Evolutionary conservation across 495 filamentous ascomycete species (phyloP), one percentile per base, ranked within the genome.

Genomic region (Pseudomonodictys pantanalensis): DNA sequence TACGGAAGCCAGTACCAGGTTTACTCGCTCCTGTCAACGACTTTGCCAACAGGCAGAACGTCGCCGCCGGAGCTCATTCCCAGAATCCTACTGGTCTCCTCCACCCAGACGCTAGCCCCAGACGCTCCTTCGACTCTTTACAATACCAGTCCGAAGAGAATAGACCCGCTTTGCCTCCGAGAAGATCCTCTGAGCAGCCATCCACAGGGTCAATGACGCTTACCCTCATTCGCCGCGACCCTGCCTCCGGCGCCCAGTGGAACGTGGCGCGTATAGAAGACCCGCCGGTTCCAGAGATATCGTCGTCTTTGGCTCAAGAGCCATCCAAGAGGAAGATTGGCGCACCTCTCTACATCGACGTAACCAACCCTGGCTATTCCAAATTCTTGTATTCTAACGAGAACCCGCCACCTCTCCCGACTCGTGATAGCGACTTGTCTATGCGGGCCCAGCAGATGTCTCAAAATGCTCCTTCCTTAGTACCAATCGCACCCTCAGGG

Each of bases 211-310:
- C 55, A 2, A 52, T 51, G 9, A 83, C 84, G n/a, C 80, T 97
- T 28, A 95, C 88, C 0, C 74, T 98, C 11, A 96, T 98, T 51
- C 87, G 93, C 12, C 87, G 93, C 30, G 90, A 97, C 72, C 87
- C 90, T 2, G 76, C 82, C 1, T 86, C 86, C 24, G 84, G 86
- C 10, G 80, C 78, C 35, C 93, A 98, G 70, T 96, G 90, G 89
- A 96, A 97, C 64, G 84, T 97, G 25, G 91, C 87, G 4, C 87
- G 76, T 39, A 83, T 96, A 38, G 77, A 78, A 20, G 81, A 77
- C 77, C 55, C 75, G 74, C 65, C 75, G 48, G 55, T 68, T 9
- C 25, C 45, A 4, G 73, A 72, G 42, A 61, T 73, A 4, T 71
- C 69, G 24, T 72, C 69, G 8, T 53, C 64, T 2, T 52, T 38